phyloP scores from a whole-genome alignment of 768 basidiomycete species.

The Naganishia onofrii region DNA sequence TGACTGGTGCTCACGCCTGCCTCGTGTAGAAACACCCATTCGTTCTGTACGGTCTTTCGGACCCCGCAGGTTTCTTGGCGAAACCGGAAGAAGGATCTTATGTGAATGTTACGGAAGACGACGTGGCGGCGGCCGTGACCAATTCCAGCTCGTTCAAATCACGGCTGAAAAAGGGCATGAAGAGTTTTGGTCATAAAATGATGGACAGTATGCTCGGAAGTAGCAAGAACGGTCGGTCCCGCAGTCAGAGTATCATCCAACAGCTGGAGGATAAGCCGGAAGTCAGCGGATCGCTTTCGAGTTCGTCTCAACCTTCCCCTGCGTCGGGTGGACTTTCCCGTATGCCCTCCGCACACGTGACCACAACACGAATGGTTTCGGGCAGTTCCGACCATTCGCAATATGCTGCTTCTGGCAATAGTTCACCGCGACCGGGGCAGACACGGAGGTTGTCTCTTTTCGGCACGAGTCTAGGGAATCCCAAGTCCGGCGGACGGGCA shows the following conservation, averaged over 20 bases:
- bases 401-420: neutral
- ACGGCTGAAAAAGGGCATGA: constrained; percentile 47
- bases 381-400: constrained; percentile 15
- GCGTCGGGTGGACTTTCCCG: constrained; percentile 30
- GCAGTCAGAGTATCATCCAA: constrained; percentile 44
- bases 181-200: constrained; percentile 41
- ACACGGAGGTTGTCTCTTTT: constrained; percentile 27
- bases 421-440: constrained; percentile 19
- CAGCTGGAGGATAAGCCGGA: constrained; percentile 28
- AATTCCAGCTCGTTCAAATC: constrained; percentile 43
- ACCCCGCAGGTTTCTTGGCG: constrained; percentile 69
- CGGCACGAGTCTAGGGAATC: neutral
- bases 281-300: constrained; percentile 18
- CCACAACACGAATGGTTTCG: constrained; percentile 23
- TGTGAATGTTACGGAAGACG: constrained; percentile 69
- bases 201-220: constrained; percentile 18
- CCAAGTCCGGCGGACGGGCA: constrained; percentile 5
- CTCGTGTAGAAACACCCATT: constrained; percentile 53
- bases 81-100: constrained; percentile 58
- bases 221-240: constrained; percentile 36
- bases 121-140: constrained; percentile 64
- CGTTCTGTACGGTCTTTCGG: constrained; percentile 60
- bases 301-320: constrained; percentile 31
- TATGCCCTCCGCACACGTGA: constrained; percentile 25
- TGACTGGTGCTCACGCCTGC: constrained; percentile 14